These are phyloP conservation scores for Microbotryomycetes sp. DNA, from an alignment of 1,284 basidiomycete species.

Conservation along the genomic window DNA sequence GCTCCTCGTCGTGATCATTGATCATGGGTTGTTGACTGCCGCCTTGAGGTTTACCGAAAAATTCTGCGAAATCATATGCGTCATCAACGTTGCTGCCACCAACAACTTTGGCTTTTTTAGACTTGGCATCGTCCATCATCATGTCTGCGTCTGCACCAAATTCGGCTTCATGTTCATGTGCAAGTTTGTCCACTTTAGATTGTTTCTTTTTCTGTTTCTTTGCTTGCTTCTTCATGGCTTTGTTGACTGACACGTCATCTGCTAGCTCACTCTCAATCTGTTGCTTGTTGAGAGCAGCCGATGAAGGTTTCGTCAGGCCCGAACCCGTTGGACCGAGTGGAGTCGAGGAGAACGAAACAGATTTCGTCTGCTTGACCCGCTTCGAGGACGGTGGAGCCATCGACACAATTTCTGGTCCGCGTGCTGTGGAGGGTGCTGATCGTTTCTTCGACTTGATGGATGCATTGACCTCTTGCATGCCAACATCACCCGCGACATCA, in stretches of 20 bases:
- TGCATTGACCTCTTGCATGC: slow-evolving; percentile 13
- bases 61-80: slow-evolving; percentile 6
- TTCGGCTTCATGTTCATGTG: slow-evolving; percentile 14
- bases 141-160: slow-evolving; percentile 30
- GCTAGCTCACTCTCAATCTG: slow-evolving; percentile 21
- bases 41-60: slow-evolving; percentile 1
- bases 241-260: slow-evolving; percentile 35
- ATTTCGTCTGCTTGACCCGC: slow-evolving; percentile 27
- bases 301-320: slow-evolving; percentile 2
- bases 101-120: slow-evolving; percentile 8
- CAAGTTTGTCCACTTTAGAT: slow-evolving; percentile 15
- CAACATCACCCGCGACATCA: slow-evolving; percentile 13
- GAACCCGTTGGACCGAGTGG: slow-evolving; percentile 27
- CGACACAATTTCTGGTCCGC: slow-evolving; percentile 33
- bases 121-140: slow-evolving; percentile 10
- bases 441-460: slow-evolving; percentile 16
- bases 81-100: slow-evolving; percentile 6
- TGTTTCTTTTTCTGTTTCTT: slow-evolving; percentile 39
- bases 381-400: slow-evolving; percentile 31
- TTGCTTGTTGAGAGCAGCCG: slow-evolving; percentile 15
- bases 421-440: background rate
- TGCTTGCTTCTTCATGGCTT: slow-evolving; percentile 34
- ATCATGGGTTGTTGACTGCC: background rate
- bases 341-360: slow-evolving; percentile 30
- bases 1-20: slow-evolving; percentile 12